phyloP scores from a whole-genome alignment of 805 yeast genomes.

The Teunomyces aglyptinius region DNA sequence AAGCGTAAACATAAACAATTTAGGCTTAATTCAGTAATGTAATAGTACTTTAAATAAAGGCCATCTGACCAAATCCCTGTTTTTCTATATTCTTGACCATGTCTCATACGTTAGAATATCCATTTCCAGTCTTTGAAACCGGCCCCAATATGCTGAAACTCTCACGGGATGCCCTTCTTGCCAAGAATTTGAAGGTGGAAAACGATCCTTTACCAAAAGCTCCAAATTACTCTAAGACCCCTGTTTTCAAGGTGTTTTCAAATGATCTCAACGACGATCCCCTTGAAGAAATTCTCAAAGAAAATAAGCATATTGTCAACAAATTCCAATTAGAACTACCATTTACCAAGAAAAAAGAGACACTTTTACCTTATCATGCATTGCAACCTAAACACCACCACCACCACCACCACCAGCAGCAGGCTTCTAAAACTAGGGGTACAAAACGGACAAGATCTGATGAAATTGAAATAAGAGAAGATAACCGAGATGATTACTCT shows the following conservation, averaged over 20 bases:
- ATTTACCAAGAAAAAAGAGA: slow-evolving; percentile 3
- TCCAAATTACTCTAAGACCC: slow-evolving; percentile 7
- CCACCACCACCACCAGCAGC: not conserved
- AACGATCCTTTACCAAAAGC: slow-evolving; percentile 12
- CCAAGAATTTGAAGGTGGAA: slow-evolving; percentile 16
- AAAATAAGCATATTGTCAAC: slow-evolving; percentile 14
- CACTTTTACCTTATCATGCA: not conserved
- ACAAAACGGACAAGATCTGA: slow-evolving; percentile 9
- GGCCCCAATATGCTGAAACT: slow-evolving; percentile 2
- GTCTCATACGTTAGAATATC: slow-evolving; percentile 12
- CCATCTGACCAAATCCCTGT: not conserved
- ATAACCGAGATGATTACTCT: slow-evolving; percentile 2
- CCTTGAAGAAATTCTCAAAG: slow-evolving; percentile 19
- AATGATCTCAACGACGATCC: slow-evolving; percentile 15
- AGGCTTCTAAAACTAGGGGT: slow-evolving; percentile 6
- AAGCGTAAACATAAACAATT: slow-evolving; percentile 16
- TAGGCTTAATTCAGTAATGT: slow-evolving; percentile 1
- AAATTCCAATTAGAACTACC: slow-evolving; percentile 18
- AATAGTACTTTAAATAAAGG: not conserved
- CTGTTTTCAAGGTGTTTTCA: slow-evolving; percentile 12
- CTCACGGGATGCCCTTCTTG: slow-evolving; percentile 17
- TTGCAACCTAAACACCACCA: not conserved
- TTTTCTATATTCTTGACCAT: slow-evolving; percentile 5
- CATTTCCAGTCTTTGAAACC: slow-evolving; percentile 8
- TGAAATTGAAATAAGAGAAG: not conserved